phyloP scores from a whole-genome alignment of 2,329 filamentous ascomycete genomes.

The Fulvia fulva region DNA sequence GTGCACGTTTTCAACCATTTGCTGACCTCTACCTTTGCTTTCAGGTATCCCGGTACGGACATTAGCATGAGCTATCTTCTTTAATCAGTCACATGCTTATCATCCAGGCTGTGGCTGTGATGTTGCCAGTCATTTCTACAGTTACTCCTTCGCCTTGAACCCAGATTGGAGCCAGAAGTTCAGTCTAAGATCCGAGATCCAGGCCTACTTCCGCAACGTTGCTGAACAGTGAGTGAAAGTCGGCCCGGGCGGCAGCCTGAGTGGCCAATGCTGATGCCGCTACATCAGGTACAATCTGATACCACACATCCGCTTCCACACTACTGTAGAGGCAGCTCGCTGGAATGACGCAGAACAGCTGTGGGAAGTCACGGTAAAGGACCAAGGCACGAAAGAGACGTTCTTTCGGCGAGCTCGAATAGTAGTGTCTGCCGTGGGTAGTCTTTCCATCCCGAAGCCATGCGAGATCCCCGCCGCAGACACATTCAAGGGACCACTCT shows the following conservation, averaged over 20 bases:
- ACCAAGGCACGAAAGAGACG: conserved; percentile 22
- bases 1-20: no score
- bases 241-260: not conserved
- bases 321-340: conserved; percentile 24
- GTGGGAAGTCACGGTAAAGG: conserved; percentile 28
- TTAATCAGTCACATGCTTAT: not conserved
- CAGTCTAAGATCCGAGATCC: conserved; percentile 27
- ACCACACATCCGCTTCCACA: conserved; percentile 23
- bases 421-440: conserved; percentile 30
- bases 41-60: not conserved
- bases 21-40: no score
- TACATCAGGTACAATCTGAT: conserved; percentile 21
- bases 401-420: conserved; percentile 21
- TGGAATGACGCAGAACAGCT: conserved; percentile 26
- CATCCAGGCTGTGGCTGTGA: conserved; percentile 40
- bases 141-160: conserved; percentile 32
- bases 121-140: conserved; percentile 33
- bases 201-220: conserved; percentile 25
- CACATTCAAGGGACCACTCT: conserved; percentile 35
- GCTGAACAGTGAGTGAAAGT: conserved; percentile 15
- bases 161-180: conserved; percentile 31
- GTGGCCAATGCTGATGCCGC: not conserved
- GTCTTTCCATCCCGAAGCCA: conserved; percentile 25
- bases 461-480: conserved; percentile 31
- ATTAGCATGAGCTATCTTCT: not conserved